phyloP scores from a whole-genome alignment of 768 basidiomycete species.

The Boletus eberwhitei region DNA sequence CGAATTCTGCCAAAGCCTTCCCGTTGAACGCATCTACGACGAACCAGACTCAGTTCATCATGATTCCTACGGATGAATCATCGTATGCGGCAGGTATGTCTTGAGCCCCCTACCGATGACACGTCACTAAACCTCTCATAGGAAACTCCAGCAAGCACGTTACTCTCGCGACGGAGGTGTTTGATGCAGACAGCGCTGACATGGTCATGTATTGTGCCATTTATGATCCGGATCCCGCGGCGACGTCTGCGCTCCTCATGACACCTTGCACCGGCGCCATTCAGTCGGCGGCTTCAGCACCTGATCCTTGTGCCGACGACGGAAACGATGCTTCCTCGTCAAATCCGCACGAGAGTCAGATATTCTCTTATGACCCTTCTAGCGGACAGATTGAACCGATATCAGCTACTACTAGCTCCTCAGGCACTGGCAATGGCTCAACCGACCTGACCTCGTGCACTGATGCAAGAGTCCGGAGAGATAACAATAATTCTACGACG shows the following conservation, averaged over 20 bases:
- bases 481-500: slow-evolving; percentile 1
- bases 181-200: slow-evolving; percentile 34
- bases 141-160: slow-evolving; percentile 32
- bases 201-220: slow-evolving; percentile 55
- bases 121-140: slow-evolving; percentile 5
- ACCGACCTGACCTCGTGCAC: background rate
- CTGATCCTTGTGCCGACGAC: slow-evolving; percentile 11
- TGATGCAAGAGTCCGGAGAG: slow-evolving; percentile 16
- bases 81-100: slow-evolving; percentile 13
- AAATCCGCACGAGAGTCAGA: slow-evolving; percentile 45
- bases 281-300: background rate
- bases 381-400: slow-evolving; percentile 54
- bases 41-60: slow-evolving; percentile 43
- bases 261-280: slow-evolving; percentile 43
- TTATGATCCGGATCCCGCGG: slow-evolving; percentile 50
- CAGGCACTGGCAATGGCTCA: slow-evolving; percentile 16
- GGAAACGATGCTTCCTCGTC: slow-evolving; percentile 3
- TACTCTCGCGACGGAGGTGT: slow-evolving; percentile 43
- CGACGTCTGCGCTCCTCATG: slow-evolving; percentile 49
- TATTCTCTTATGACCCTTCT: slow-evolving; percentile 51
- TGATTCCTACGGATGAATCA: slow-evolving; percentile 29
- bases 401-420: slow-evolving; percentile 35
- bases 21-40: slow-evolving; percentile 48
- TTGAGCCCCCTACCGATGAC: background rate
- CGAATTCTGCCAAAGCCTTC: slow-evolving; percentile 30